Evolutionary conservation across 768 basidiomycete genomes (phyloP), one percentile per base, ranked within the genome.

Genomic region (Pleurotus platypus): DNA sequence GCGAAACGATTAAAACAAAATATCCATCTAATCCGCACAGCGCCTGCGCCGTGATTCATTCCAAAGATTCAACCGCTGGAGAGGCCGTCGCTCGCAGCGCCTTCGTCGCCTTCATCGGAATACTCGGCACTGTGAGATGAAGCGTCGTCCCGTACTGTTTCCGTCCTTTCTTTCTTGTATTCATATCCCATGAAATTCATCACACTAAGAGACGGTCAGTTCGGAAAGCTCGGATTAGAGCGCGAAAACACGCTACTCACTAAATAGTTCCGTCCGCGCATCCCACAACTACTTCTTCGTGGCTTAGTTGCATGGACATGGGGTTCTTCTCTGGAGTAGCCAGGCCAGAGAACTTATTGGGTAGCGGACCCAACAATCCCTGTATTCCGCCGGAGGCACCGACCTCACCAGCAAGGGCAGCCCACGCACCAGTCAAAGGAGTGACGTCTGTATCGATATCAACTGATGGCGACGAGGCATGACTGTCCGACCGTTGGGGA

Each of bases 241-340:
- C 50, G 18, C 27, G 18, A 24, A 38, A 38, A 49, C 56, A 35
- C 37, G 61, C n/a, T 12, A 77, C 90, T 73, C 60, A 94, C 91
- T 94, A 94, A 63, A 94, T 94, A 2, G 90, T 92, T 12, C 92
- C 92, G 69, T 94, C 92, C 24, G 90, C 90, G 75, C 92, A 94
- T 0, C 92, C 92, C 26, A 94, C 90, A 15, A 94, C 92, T 1
- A 94, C 88, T 66, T 94, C 91, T 65, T 94, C 92, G 62, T 93
- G 89, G 62, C 89, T 92, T 63, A 95, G 69, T 61, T 92, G 91
- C 86, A 96, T 90, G 60, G 89, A 90, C 93, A 94, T 94, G 6
- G 93, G 94, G 63, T 95, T 94, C 81, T 94, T 92, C 71, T 90
- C 93, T 1, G 94, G 92, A 20, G 84, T 89, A 27, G 91, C 89